Evolutionary conservation across 2,329 filamentous ascomycete genomes (phyloP).

Genomic region (Cercospora zeae-maydis): DNA sequence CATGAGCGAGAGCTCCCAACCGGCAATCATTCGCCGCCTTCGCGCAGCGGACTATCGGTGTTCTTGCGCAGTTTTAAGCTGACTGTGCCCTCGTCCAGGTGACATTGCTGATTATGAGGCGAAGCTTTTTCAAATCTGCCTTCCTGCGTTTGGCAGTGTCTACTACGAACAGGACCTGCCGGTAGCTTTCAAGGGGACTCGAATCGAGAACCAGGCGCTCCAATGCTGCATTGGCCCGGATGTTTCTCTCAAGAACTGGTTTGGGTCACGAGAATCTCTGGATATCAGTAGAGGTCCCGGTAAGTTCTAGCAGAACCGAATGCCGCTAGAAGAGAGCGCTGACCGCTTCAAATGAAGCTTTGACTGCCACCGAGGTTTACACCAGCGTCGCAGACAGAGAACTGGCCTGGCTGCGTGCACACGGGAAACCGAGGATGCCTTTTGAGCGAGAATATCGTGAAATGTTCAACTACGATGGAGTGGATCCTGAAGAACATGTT

Average conservation of each 20-base stretch:
- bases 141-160: slow-evolving; percentile 35
- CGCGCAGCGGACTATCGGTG: no score
- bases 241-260: slow-evolving; percentile 33
- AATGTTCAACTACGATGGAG: slow-evolving; percentile 25
- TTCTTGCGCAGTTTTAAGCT: no score
- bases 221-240: slow-evolving; percentile 37
- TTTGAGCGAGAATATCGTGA: slow-evolving; percentile 34
- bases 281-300: slow-evolving; percentile 32
- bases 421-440: slow-evolving; percentile 32
- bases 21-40: no score
- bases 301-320: slow-evolving; percentile 22
- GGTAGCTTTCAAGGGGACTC: slow-evolving; percentile 9
- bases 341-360: slow-evolving; percentile 2
- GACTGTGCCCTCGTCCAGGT: slow-evolving; percentile 5
- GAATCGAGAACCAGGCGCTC: background rate
- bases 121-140: slow-evolving; percentile 29
- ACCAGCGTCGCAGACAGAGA: slow-evolving; percentile 34
- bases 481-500: slow-evolving; percentile 27
- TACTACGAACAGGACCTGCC: slow-evolving; percentile 33
- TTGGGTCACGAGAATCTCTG: slow-evolving; percentile 30
- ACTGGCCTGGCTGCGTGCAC: slow-evolving; percentile 30
- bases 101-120: slow-evolving; percentile 33
- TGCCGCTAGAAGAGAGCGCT: background rate
- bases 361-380: slow-evolving; percentile 22
- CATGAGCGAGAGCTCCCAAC: no score